Conservation (phyloP, 257 asterid species). For the Paraleonurus japonicus region DNA sequence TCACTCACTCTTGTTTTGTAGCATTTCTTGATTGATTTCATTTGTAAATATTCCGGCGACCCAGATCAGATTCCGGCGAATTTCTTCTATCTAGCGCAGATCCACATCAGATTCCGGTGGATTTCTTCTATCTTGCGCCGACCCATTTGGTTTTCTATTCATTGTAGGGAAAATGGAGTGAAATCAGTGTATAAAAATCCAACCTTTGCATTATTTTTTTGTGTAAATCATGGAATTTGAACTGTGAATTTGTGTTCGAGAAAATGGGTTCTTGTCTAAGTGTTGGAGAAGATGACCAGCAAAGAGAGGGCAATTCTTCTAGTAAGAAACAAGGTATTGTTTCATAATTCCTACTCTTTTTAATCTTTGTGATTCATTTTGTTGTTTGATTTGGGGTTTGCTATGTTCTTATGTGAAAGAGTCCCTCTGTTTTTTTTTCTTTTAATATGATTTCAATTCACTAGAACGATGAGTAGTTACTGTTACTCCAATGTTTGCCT, state of each 20-base stretch:
- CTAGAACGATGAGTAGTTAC: not conserved
- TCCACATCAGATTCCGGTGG: conserved; percentile 44
- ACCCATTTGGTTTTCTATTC: conserved; percentile 29
- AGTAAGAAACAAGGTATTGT: conserved; percentile 37
- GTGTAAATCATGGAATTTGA: conserved; percentile 21
- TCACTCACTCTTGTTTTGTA: conserved; percentile 1
- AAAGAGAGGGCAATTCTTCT: conserved; percentile 32
- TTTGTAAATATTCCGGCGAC: conserved; percentile 25
- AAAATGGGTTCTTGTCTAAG: conserved; percentile 78
- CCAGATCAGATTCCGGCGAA: conserved; percentile 42
- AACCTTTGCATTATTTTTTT: conserved; percentile 19
- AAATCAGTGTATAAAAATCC: conserved; percentile 11
- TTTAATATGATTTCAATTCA: not conserved
- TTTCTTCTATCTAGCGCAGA: conserved; percentile 10
- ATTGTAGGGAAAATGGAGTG: conserved; percentile 7
- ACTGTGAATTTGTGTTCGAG: conserved; percentile 42
- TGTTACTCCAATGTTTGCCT: not conserved
- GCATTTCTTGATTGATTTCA: not conserved
- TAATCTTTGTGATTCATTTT: conserved; percentile 8
- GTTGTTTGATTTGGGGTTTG: conserved; percentile 9
- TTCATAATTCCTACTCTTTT: not conserved
- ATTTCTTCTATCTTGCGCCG: conserved; percentile 12
- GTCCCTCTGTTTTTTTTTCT: conserved; percentile 11
- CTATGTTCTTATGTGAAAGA: not conserved
- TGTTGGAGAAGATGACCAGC: conserved; percentile 46